Evolutionary conservation across 257 asterid genomes (phyloP), one percentile per base, ranked within the genome.

Genomic region (Gardenia jasminoides): DNA sequence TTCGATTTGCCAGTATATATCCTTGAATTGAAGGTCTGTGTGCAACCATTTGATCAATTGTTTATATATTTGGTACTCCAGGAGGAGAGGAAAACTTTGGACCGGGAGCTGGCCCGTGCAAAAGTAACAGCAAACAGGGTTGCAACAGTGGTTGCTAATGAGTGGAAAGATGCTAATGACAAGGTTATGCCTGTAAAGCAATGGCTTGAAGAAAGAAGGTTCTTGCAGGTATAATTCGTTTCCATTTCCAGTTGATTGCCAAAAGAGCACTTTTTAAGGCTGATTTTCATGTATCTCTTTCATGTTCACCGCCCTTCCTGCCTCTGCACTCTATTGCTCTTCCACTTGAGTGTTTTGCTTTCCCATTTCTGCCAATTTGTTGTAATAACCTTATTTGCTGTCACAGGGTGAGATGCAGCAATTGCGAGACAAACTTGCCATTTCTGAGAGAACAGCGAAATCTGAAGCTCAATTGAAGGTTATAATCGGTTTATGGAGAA

Each of bases 161-260:
- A 95, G 80, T 95, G 99, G 99, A 95, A 95, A 86, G 99, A 95
- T 83, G 89, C 97, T 76, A 95, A 89, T 85, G 99, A 95, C 85
- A 95, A 93, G 89, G 98, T 95, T 83, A 93, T 93, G 99, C 99
- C 99, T 62, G 97, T 94, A 48, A 94, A 93, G 83, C 99, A 94
- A 81, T 94, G 99, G 99, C 91, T 94, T 48, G 99, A 95, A 79
- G 99, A 95, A 84, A 90, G 99, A 87, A 93, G 96, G 83, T 88
- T 88, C 84, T 80, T 93, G 84, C 99, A 92, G 97, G 99, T 95
- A 83, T 46, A 59, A 43, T 71, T 36, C 31, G 62, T 65, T 13
- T 61, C 17, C 26, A n/a, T 22, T 62, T 76, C 67, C 46, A 30
- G 74, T 74, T 65, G 31, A 50, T 77, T 77, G 74, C 50, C 66